Percentiles rank a stretch among this genome's conserved stretches.
Evolutionary conservation across 208 protist species (phyloP).

Genomic region (Trichomonas tenax): DNA sequence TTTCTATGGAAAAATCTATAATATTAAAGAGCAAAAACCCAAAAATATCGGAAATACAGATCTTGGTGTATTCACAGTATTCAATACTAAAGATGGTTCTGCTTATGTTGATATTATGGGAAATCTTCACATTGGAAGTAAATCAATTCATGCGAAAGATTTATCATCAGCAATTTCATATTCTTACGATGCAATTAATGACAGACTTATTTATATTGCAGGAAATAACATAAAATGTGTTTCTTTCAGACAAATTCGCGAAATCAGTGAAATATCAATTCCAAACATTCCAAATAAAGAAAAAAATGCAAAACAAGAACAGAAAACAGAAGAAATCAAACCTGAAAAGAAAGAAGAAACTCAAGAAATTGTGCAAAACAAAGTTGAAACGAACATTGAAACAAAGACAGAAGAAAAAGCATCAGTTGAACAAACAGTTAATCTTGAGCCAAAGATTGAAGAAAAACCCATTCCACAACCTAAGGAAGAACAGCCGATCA

Average conservation of each 20-base stretch:
- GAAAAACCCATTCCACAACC: too few species aligned
- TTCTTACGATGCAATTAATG: neutral
- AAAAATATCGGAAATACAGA: neutral
- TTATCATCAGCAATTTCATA: neutral
- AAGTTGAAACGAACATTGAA: too few species aligned
- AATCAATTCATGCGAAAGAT: neutral
- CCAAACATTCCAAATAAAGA: too few species aligned
- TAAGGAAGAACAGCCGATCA: neutral
- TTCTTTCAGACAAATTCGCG: neutral
- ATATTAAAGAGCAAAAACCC: neutral
- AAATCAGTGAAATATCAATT: too few species aligned
- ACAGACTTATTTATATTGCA: neutral
- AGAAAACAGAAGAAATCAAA: neutral
- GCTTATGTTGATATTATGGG: neutral
- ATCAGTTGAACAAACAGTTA: too few species aligned
- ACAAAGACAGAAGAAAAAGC: too few species aligned
- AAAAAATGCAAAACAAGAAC: neutral
- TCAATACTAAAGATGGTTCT: neutral
- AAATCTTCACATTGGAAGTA: neutral
- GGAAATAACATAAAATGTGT: neutral
- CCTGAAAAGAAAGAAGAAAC: neutral
- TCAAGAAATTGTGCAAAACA: too few species aligned
- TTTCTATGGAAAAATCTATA: neutral
- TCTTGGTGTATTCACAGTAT: neutral
- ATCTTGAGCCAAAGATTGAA: too few species aligned